Evolutionary conservation across 2,329 filamentous ascomycete genomes (phyloP).

Genomic region (Ophiostoma sp.): DNA sequence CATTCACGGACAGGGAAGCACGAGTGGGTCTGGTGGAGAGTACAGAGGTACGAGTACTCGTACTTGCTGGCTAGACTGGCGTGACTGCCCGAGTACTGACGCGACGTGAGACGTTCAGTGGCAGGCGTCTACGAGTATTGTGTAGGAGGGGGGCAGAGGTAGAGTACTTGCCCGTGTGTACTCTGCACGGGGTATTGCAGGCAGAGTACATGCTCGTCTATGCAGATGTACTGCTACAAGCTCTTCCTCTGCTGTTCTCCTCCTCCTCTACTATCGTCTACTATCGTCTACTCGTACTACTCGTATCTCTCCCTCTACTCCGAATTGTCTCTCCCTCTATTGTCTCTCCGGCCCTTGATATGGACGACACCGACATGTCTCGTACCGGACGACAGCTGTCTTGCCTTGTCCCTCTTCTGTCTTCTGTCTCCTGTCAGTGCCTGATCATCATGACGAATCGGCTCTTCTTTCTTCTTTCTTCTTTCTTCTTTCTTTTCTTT

Average conservation of each 20-base stretch:
- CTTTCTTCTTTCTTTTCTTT: background rate
- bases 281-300: too few species aligned
- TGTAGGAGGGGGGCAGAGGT: background rate
- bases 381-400: conserved; percentile 5
- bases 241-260: background rate
- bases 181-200: background rate
- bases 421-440: background rate
- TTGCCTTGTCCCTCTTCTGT: background rate
- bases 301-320: background rate
- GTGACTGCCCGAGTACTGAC: background rate
- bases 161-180: background rate
- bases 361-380: background rate
- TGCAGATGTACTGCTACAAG: background rate
- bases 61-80: background rate
- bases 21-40: background rate
- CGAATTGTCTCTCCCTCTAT: background rate
- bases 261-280: background rate
- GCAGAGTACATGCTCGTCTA: background rate
- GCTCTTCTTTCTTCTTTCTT: background rate
- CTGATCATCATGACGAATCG: background rate
- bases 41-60: too few species aligned
- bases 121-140: background rate
- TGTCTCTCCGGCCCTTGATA: background rate
- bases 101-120: too few species aligned
- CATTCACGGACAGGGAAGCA: conserved; percentile 16